phyloP scores from a whole-genome alignment of 2,329 filamentous ascomycete species.

The Cercospora sp. region DNA sequence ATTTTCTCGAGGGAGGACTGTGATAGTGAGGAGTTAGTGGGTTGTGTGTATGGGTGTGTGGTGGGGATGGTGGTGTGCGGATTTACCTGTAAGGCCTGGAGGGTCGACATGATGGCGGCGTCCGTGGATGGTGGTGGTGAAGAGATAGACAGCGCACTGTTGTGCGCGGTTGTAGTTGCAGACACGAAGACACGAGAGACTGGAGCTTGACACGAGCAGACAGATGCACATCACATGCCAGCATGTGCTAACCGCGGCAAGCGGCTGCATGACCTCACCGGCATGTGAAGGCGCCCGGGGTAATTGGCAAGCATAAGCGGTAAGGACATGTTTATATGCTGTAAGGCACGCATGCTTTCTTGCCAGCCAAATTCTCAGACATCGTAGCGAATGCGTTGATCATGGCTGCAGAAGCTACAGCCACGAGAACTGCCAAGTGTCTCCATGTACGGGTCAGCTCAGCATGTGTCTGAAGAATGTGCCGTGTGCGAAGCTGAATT shows the following conservation, averaged over 20 bases:
- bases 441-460: no score
- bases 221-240: constrained; percentile 1
- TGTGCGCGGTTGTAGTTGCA: not conserved
- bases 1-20: constrained; percentile 73
- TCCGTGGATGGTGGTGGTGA: not conserved
- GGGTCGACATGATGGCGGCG: constrained; percentile 17
- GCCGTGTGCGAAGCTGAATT: no score
- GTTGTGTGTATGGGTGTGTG: not conserved
- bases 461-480: no score
- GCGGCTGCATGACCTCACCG: not conserved
- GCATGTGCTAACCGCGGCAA: not conserved
- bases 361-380: not conserved
- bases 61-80: not conserved
- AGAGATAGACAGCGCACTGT: not conserved
- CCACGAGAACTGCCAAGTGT: no score
- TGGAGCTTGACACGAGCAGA: constrained; percentile 6
- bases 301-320: not conserved
- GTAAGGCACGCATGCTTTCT: no score
- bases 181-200: not conserved
- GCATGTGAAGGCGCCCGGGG: not conserved
- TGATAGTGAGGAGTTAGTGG: not conserved
- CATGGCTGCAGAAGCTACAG: no score
- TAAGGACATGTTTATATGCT: not conserved
- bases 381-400: not conserved
- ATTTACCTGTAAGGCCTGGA: constrained; percentile 21